Evolutionary conservation across 257 asterid species (phyloP), one percentile per base, ranked within the genome.

Genomic region (Plantago elongata): DNA sequence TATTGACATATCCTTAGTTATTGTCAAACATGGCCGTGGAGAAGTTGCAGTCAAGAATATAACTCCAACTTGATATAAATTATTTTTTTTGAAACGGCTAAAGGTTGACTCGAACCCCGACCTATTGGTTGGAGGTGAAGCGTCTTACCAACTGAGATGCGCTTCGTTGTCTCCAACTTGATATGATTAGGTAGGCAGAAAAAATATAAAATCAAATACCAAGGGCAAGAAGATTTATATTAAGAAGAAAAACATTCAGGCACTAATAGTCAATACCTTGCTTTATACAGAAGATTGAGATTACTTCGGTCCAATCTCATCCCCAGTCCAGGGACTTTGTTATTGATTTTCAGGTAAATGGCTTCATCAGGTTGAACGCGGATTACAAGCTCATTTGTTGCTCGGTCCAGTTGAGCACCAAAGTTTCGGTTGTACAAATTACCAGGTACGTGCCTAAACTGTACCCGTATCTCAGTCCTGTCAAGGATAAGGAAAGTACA

Each of bases 351-450:
- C 67, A 92, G 77, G 77, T 88, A 81, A 50, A 92, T 86, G 15
- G 93, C 96, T 78, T 92, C 98, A 63, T 92, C 92, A 0, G 98
- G 98, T 72, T 92, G 98, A 46, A 92, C 95, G 27, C 99, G 93
- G 62, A 92, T 92, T n/a, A 92, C 98, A 10, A 92, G 94, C 84
- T 92, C 98, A 62, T 92, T 92, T 11, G 98, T 88, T 47, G 95
- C 95, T 70, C 67, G 85, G 75, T 88, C 98, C 13, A 89, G 89
- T 72, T 79, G 86, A 9, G 90, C 79, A 61, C 98, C 97, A 54
- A 86, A 62, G 70, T 65, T 86, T 16, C 72, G 69, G 37, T 83
- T 84, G 78, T 92, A 92, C 66, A 92, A 71, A 56, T 92, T 88
- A 15, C 98, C 98, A 5, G 98, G 98, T 45, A 92, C 98, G 45